These are phyloP conservation scores for Triticum timopheevii DNA, from an alignment of 176 grass and related monocot genomes.

Conservation along the genomic window DNA sequence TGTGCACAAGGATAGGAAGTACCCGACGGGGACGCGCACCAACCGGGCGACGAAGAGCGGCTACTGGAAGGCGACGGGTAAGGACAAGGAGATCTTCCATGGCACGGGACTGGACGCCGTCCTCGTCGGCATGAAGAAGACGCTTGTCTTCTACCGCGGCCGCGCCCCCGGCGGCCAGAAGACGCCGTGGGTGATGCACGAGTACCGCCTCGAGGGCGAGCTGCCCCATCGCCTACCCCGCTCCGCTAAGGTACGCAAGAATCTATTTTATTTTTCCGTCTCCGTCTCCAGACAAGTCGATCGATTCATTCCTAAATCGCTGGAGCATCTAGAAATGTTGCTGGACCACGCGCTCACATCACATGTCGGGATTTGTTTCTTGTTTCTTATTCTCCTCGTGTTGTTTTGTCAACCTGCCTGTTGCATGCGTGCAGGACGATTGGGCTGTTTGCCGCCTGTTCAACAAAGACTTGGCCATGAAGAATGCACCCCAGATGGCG, in stretches of 20 bases:
- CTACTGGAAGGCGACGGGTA: constrained; percentile 95
- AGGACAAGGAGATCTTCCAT: constrained; percentile 85
- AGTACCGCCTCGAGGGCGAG: constrained; percentile 78
- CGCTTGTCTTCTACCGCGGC: constrained; percentile 95
- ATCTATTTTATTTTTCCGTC: neutral
- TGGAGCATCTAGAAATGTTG: neutral
- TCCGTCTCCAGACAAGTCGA: neutral
- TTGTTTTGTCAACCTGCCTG: constrained; percentile 18
- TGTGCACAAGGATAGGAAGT: constrained; percentile 85
- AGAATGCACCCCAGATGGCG: constrained; percentile 25
- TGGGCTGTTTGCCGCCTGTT: constrained; percentile 79
- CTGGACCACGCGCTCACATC: constrained; percentile 24
- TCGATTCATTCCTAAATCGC: neutral
- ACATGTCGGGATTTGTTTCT: neutral
- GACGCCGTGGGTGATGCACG: constrained; percentile 93
- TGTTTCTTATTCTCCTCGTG: neutral
- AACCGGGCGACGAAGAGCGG: constrained; percentile 76
- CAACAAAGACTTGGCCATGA: constrained; percentile 55
- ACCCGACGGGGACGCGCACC: constrained; percentile 83
- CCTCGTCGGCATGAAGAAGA: constrained; percentile 94
- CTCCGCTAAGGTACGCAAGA: constrained; percentile 54
- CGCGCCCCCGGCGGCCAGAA: constrained; percentile 80
- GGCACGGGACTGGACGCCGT: constrained; percentile 31
- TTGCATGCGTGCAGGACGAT: constrained; percentile 62
- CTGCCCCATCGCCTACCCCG: constrained; percentile 42